These are phyloP conservation scores for Rhizophora apiculata DNA, from an alignment of 345 rosid genomes.

Conservation along the genomic window DNA sequence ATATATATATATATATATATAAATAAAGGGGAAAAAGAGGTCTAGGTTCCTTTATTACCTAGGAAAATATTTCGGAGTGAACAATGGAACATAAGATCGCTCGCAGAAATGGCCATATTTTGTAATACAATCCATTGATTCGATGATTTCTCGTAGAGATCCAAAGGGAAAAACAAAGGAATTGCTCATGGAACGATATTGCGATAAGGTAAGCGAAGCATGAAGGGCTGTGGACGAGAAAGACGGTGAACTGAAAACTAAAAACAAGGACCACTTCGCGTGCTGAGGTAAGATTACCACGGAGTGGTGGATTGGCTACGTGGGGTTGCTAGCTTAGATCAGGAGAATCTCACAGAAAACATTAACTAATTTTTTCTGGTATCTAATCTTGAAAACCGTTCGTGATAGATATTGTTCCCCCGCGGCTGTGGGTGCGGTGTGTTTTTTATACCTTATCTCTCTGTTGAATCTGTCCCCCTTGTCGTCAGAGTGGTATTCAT, in stretches of 20 bases:
- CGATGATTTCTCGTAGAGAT: too few species aligned
- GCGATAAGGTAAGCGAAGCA: neutral
- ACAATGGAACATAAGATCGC: too few species aligned
- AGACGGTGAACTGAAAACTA: neutral
- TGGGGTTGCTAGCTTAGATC: too few species aligned
- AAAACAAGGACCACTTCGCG: neutral
- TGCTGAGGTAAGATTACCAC: neutral
- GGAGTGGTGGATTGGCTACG: too few species aligned
- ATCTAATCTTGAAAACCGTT: neutral
- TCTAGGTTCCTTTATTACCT: too few species aligned
- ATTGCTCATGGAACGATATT: too few species aligned
- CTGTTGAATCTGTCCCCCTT: neutral
- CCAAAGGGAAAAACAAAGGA: too few species aligned
- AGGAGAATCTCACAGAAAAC: neutral
- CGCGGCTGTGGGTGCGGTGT: neutral
- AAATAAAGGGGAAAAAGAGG: too few species aligned
- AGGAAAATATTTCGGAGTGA: too few species aligned
- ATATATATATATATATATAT: too few species aligned
- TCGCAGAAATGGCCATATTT: too few species aligned
- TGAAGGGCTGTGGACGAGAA: neutral
- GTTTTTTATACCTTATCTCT: neutral
- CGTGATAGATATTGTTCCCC: neutral
- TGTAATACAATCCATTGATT: too few species aligned
- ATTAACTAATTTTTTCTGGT: constrained; percentile 30
- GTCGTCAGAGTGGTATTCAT: neutral